Evolutionary conservation across 2,329 filamentous ascomycete genomes (phyloP), one percentile per base, ranked within the genome.

Genomic region (Emmonsiellopsis sp.): DNA sequence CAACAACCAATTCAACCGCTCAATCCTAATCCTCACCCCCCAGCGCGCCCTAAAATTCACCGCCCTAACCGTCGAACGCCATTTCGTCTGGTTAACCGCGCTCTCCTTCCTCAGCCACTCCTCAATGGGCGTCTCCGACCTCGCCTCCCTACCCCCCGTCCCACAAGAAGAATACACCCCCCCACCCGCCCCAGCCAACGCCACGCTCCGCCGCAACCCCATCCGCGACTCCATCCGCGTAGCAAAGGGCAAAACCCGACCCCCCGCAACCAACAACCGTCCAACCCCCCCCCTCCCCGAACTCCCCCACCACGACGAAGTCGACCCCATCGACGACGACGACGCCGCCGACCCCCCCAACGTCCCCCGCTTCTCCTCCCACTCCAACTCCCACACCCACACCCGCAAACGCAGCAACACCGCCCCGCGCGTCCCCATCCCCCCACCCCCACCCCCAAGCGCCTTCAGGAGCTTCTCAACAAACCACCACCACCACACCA

Each of bases 1-100:
- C 4, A 67, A 77, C 40, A 64, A 59, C 50, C 74, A 89, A 8
- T 97, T 96, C 74, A 89, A 94, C 70, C 85, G 93, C 51, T 97
- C 93, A 0, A 97, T 98, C 61, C 74, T 98, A 47, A 95, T 98
- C 59, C 72, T 98, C 49, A 98, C 93, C 4, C 92, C 93, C 1
- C 86, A 95, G 62, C 82, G 93, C 62, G 93, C 93, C 1, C 78
- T 98, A 54, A 98, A 98, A 67, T 97, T 98, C 68, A 98, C 93
- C 0, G 89, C 93, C 0, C 76, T 80, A 13, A 86, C 83, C 20
- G 76, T 85, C 35, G 93, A 97, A 60, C 84, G 93, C 13, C 93
- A 98, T 69, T 95, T 94, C 64, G 75, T 96, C 48, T 98, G 93
- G 93, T 76, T 98, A 54, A 96, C 89, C 16, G 89, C 93, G 0